A percentile compares a stretch with the other conserved stretches of the same genome.
These are phyloP conservation scores for Zhuliangozyma parablackwelliae DNA, from an alignment of 1,139 yeast species.

Conservation along the genomic window DNA sequence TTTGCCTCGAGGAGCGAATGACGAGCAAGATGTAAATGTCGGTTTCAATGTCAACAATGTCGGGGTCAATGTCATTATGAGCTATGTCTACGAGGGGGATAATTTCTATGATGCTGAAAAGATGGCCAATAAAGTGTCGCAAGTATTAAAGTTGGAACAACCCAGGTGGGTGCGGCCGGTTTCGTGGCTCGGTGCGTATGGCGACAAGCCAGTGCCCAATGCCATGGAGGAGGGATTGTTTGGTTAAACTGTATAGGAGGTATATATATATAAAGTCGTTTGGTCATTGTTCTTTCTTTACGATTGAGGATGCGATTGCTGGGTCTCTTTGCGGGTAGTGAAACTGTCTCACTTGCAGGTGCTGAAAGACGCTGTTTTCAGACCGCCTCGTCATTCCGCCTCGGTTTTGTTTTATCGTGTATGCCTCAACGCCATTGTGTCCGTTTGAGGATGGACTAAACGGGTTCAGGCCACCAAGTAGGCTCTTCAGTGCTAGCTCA, in stretches of 20 bases:
- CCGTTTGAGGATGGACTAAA: too few species aligned
- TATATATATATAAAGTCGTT: neutral
- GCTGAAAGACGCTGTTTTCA: too few species aligned
- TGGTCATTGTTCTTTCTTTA: neutral
- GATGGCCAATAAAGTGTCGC: conserved; percentile 41
- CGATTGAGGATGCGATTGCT: too few species aligned
- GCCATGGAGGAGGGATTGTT: conserved; percentile 77
- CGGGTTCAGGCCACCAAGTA: too few species aligned
- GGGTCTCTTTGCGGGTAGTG: too few species aligned
- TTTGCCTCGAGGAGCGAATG: conserved; percentile 4
- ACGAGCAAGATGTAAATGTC: neutral
- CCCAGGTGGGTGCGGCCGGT: conserved; percentile 50
- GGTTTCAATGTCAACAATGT: conserved; percentile 1
- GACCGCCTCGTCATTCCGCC: too few species aligned
- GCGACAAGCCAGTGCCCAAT: conserved; percentile 59
- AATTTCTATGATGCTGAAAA: conserved; percentile 68
- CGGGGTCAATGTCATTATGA: conserved; percentile 13
- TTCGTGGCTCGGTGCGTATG: conserved; percentile 87
- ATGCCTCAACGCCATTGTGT: too few species aligned
- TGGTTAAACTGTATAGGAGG: conserved; percentile 43
- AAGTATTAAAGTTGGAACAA: conserved; percentile 21
- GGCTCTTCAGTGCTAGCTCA: too few species aligned
- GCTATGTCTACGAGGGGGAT: conserved; percentile 85
- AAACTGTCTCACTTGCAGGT: too few species aligned
- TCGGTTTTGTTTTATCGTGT: too few species aligned